Evolutionary conservation across 75 land plant species (phyloP).

Genomic region (Azolla pinnata): DNA sequence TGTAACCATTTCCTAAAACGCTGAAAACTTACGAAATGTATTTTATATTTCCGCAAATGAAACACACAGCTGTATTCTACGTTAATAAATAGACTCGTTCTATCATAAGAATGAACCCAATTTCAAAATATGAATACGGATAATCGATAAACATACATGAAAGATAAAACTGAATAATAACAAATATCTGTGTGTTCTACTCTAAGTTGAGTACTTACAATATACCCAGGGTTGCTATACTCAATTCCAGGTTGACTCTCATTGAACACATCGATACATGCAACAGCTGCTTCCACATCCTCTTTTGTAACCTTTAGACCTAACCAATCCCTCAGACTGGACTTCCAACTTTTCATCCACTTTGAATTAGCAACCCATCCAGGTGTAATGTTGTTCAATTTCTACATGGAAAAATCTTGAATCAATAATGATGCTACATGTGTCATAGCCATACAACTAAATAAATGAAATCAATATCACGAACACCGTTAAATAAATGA

Average conservation of each 20-base stretch:
- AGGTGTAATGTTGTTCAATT: conserved; percentile 42
- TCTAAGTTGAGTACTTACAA: too few species aligned
- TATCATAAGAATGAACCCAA: too few species aligned
- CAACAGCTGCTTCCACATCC: conserved; percentile 69
- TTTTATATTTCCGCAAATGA: too few species aligned
- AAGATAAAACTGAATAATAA: too few species aligned
- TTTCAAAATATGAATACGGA: too few species aligned
- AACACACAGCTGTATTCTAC: too few species aligned
- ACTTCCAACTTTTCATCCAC: conserved; percentile 38
- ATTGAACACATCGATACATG: conserved; percentile 79
- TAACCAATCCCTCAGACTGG: conserved; percentile 59
- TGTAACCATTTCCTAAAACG: too few species aligned
- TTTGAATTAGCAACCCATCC: conserved; percentile 49
- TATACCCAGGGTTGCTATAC: conserved; percentile 48
- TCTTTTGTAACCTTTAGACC: conserved; percentile 61
- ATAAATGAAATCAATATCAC: background rate
- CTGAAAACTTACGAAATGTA: too few species aligned
- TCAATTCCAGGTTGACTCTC: conserved; percentile 70
- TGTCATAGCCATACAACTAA: background rate
- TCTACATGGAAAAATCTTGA: conserved; percentile 19
- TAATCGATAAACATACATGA: too few species aligned
- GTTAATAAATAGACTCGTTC: too few species aligned
- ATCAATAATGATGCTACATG: background rate
- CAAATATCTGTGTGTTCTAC: too few species aligned
- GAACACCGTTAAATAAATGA: background rate